phyloP scores from a whole-genome alignment of 2,329 filamentous ascomycete species.

The Beauveria caledonica region DNA sequence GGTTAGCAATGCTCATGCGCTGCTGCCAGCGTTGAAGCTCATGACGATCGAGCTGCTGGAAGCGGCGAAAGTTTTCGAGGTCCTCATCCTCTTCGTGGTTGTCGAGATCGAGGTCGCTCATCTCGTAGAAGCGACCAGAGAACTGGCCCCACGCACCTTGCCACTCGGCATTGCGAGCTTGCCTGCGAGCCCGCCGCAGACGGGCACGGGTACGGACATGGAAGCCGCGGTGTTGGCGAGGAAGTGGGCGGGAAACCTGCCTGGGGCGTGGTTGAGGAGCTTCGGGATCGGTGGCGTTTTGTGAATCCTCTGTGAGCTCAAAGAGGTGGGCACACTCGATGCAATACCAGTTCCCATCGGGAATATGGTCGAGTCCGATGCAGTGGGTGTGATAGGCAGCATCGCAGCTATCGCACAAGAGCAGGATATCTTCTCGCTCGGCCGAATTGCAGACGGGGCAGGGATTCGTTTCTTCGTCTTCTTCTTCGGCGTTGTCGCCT shows the following conservation, averaged over 20 bases:
- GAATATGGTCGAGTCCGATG: conserved; percentile 70
- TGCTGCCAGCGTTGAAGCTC: conserved; percentile 72
- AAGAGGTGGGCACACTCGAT: conserved; percentile 62
- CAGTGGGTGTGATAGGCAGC: conserved; percentile 88
- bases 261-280: conserved; percentile 17
- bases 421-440: conserved; percentile 74
- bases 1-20: conserved; percentile 71
- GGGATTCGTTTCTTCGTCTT: conserved; percentile 59
- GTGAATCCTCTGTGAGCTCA: conserved; percentile 24
- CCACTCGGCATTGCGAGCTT: conserved; percentile 74
- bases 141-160: conserved; percentile 73
- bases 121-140: conserved; percentile 53
- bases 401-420: conserved; percentile 89
- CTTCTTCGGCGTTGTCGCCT: conserved; percentile 64
- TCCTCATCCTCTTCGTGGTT: conserved; percentile 62
- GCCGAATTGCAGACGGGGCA: conserved; percentile 78
- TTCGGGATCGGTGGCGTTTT: conserved; percentile 25
- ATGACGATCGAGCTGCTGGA: conserved; percentile 47
- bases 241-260: conserved; percentile 22
- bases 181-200: conserved; percentile 47
- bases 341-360: conserved; percentile 81
- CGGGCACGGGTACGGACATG: conserved; percentile 48
- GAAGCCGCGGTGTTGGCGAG: conserved; percentile 25
- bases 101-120: conserved; percentile 34
- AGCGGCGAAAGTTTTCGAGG: conserved; percentile 44